Base-by-base conservation (phyloP, 108 stramenopile genomes). In the Epipyxis sp. region DNA sequence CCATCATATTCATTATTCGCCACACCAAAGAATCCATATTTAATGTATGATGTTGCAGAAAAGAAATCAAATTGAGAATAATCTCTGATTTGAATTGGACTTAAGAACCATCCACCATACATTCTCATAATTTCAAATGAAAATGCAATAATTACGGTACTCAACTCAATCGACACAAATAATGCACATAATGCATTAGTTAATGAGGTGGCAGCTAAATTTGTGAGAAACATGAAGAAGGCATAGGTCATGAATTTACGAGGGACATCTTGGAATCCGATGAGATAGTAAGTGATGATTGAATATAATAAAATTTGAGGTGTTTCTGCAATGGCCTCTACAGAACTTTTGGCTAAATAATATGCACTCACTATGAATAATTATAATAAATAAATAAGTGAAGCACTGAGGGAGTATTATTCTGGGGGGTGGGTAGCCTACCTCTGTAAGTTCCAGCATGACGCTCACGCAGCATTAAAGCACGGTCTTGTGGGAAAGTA, bases 361-460 rank as follows among this genome's bases (percentile, higher is more conserved):
- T 59, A 77, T 10, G 59, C 59, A n/a, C 59, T 40, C 27, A 50
- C 57, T 35, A n/a, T n/a, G n/a, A n/a, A n/a, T n/a, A n/a, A n/a
- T n/a, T n/a, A n/a, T n/a, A n/a, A n/a, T n/a, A n/a, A n/a, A n/a
- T n/a, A n/a, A n/a, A n/a, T n/a, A n/a, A n/a, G n/a, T n/a, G n/a
- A n/a, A n/a, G n/a, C n/a, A n/a, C n/a, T n/a, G n/a, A n/a, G n/a
- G n/a, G n/a, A n/a, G n/a, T n/a, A n/a, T n/a, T n/a, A n/a, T n/a
- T n/a, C n/a, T n/a, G n/a, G n/a, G n/a, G n/a, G n/a, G n/a, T n/a
- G n/a, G n/a, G n/a, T n/a, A n/a, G n/a, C n/a, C n/a, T n/a, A n/a
- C n/a, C n/a, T n/a, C n/a, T 25, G 76, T 77, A 77, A 2, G 76
- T 42, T n/a, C 76, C 76, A 27, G 76, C 13, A 6, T 58, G 59